Evolutionary conservation across 2,329 filamentous ascomycete genomes (phyloP).

Genomic region (Ceratocystis smalleyi): DNA sequence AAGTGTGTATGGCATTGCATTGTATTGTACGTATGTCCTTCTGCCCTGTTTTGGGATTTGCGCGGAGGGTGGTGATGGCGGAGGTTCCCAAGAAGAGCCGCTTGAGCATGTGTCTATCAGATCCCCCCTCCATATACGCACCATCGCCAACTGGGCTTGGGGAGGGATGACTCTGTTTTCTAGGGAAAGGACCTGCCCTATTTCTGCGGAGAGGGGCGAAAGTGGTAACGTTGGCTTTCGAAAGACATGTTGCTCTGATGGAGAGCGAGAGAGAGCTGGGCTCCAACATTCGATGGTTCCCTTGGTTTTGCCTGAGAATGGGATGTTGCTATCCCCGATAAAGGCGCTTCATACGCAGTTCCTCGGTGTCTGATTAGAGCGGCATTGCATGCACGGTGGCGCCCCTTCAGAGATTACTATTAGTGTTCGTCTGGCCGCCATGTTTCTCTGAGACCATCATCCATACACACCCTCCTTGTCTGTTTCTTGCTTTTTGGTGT

Average conservation of each 20-base stretch:
- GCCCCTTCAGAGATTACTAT: too few relatives aligned
- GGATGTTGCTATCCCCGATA: too few relatives aligned
- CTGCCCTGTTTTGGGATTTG: background rate
- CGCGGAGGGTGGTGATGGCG: background rate
- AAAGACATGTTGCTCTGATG: too few relatives aligned
- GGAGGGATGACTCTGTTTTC: background rate
- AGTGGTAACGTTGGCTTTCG: too few relatives aligned
- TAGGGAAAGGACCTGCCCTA: background rate
- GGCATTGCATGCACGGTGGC: too few relatives aligned
- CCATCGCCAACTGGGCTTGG: background rate
- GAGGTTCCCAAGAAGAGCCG: background rate
- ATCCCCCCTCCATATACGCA: background rate
- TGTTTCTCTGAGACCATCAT: background rate
- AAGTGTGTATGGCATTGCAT: background rate
- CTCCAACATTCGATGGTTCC: too few relatives aligned
- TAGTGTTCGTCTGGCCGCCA: background rate
- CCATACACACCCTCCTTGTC: background rate
- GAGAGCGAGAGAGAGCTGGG: too few relatives aligned
- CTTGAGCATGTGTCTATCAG: background rate
- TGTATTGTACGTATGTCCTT: background rate
- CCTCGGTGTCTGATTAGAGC: too few relatives aligned
- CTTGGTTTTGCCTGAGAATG: too few relatives aligned
- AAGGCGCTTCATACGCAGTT: too few relatives aligned
- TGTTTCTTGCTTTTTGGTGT: background rate
- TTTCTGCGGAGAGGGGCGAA: background rate